phyloP scores from a whole-genome alignment of 2,329 filamentous ascomycete species.

The Xylaria sp. region DNA sequence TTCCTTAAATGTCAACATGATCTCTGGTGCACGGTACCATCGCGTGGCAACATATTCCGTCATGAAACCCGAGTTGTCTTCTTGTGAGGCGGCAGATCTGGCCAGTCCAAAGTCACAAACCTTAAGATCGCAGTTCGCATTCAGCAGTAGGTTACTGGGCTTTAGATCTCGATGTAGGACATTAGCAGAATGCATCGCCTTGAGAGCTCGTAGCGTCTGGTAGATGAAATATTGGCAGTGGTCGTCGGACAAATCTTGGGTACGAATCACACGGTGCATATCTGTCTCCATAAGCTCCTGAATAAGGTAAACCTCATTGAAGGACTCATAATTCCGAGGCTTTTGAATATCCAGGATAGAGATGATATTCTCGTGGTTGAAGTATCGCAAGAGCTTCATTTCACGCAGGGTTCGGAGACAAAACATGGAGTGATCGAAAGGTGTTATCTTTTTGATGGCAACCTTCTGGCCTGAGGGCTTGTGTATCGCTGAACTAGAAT shows the following conservation, averaged over 20 bases:
- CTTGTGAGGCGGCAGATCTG: constrained; percentile 92
- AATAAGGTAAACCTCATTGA: constrained; percentile 98
- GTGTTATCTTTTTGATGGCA: constrained; percentile 99
- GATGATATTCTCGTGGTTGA: constrained; percentile 99
- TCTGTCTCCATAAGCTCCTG: constrained; percentile 99
- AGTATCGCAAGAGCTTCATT: constrained; percentile 98
- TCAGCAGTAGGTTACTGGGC: constrained; percentile 94
- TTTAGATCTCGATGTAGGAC: constrained; percentile 97
- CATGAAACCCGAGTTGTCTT: constrained; percentile 99
- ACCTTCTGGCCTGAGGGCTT: constrained; percentile 99
- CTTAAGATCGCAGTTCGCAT: constrained; percentile 98
- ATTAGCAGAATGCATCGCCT: constrained; percentile 99
- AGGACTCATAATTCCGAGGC: constrained; percentile 92
- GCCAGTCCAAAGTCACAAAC: constrained; percentile 98
- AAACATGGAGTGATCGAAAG: constrained; percentile 99
- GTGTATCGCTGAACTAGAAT: constrained; percentile 86
- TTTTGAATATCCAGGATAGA: constrained; percentile 99
- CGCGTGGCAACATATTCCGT: constrained; percentile 99
- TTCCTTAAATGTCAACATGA: constrained; percentile 99
- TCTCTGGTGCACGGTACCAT: constrained; percentile 99
- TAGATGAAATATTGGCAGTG: constrained; percentile 99
- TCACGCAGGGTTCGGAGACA: constrained; percentile 95
- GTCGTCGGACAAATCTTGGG: constrained; percentile 97
- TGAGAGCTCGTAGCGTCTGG: constrained; percentile 95
- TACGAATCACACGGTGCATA: constrained; percentile 99